Evolutionary conservation across 768 basidiomycete genomes (phyloP).

Genomic region (Hebeloma cylindrosporum): DNA sequence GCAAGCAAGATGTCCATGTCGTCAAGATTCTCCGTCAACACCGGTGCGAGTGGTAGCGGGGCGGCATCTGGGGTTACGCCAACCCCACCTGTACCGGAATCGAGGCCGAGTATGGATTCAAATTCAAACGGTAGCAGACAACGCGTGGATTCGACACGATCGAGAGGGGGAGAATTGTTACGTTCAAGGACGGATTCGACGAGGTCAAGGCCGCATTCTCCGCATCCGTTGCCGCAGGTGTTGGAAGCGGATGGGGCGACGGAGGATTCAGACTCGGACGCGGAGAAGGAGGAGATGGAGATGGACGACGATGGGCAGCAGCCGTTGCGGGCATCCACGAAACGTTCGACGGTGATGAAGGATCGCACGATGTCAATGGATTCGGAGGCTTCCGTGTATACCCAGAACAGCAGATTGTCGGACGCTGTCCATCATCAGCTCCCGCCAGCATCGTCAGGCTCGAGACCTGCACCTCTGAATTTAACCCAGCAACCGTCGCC

Average conservation of each 20-base stretch:
- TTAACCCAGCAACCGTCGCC: constrained; percentile 27
- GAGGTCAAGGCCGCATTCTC: not conserved
- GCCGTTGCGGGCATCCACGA: not conserved
- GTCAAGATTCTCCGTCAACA: constrained; percentile 24
- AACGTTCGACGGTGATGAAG: not conserved
- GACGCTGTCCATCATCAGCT: constrained; percentile 8
- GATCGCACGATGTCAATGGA: constrained; percentile 27
- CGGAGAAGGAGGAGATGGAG: not conserved
- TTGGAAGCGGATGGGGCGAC: not conserved
- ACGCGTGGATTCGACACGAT: too few relatives aligned
- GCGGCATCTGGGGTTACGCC: constrained; percentile 6
- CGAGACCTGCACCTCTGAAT: constrained; percentile 33
- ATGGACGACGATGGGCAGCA: too few relatives aligned
- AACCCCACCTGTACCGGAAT: constrained; percentile 23
- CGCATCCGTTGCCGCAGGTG: not conserved
- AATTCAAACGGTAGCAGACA: constrained; percentile 1
- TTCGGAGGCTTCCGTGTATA: constrained; percentile 37
- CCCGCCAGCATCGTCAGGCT: not conserved
- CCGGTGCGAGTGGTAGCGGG: not conserved
- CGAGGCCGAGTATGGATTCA: constrained; percentile 21
- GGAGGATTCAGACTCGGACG: not conserved
- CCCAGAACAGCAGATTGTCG: constrained; percentile 30
- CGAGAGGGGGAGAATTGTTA: too few relatives aligned
- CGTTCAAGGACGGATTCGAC: too few relatives aligned
- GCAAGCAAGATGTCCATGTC: constrained; percentile 38